Evolutionary conservation across 148 eudicot genomes (phyloP), one percentile per base, ranked within the genome.

Genomic region (Spergularia bocconei): DNA sequence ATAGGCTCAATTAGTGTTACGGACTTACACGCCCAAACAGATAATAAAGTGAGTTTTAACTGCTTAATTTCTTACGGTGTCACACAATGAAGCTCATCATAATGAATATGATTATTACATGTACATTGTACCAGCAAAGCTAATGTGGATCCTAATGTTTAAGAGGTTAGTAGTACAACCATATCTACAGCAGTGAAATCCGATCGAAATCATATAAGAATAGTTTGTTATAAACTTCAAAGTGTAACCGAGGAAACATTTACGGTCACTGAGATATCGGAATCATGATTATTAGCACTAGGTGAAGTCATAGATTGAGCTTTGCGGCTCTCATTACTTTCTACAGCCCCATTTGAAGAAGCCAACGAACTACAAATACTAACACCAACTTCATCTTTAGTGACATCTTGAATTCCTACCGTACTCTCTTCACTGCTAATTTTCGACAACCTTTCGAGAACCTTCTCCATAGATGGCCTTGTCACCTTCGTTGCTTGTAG

Each of bases 391-490:
- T 12, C 60, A 29, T 63, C 51, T 7, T 63, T 50, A 33, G 21
- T 3, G 2, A 63, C 11, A 33, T 63, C 69, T 52, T 33, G 14
- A 9, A 50, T 38, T 2, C 39, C 70, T 13, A 14, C 11, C 1
- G 5, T 38, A 8, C 60, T 54, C 1, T 53, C 39, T 53, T 75
- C 77, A 29, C 73, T 67, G 48, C 52, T 68, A 17, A 86, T 76
- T 3, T 50, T 56, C 16, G 33, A 64, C 16, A 86, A 36, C 69
- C 70, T 23, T 39, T 62, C 58, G 50, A 81, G 25, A 11, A 86
- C 88, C 13, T 76, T 76, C 29, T 70, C 70, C 86, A 86, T 86
- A 0, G 79, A 63, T 11, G 88, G 88, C 55, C 88, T 67, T 52
- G 67, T 19, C 4, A 81, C 83, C 57, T 73, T 77, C 2, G 77